A percentile compares a stretch with the other conserved stretches of the same genome.
phyloP scores from a whole-genome alignment of 2,329 filamentous ascomycete genomes.

The Biscogniauxia mediterranea region DNA sequence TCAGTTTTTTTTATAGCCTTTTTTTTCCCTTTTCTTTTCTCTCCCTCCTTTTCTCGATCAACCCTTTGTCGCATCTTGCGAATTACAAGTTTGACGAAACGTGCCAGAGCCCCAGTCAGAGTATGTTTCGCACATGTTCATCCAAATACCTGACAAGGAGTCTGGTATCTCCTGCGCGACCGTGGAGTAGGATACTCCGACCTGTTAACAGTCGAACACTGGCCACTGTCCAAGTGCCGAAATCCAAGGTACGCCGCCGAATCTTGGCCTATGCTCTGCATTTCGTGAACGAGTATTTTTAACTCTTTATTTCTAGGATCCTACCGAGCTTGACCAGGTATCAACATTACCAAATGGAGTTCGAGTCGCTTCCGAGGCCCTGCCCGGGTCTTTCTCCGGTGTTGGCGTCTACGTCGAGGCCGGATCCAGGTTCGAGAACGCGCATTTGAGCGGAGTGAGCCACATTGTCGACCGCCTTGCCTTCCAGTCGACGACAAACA shows the following conservation, averaged over 20 bases:
- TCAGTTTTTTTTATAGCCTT: conserved; percentile 2
- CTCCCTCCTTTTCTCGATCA: too few relatives aligned
- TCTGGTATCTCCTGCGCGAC: conserved; percentile 20
- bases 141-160: conserved; percentile 22
- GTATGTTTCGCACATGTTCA: conserved; percentile 29
- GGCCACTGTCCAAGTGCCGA: conserved; percentile 25
- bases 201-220: conserved; percentile 20
- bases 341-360: conserved; percentile 90
- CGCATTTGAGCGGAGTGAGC: conserved; percentile 80
- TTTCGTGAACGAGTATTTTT: conserved; percentile 3
- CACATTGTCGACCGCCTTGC: conserved; percentile 95
- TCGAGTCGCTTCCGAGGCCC: conserved; percentile 88
- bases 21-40: background rate
- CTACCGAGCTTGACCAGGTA: conserved; percentile 81
- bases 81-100: conserved; percentile 11
- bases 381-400: conserved; percentile 91
- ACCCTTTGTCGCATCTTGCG: conserved; percentile 1
- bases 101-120: conserved; percentile 7
- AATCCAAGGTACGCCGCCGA: conserved; percentile 19
- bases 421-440: conserved; percentile 90
- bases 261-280: background rate
- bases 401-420: conserved; percentile 96
- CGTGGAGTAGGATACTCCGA: conserved; percentile 15
- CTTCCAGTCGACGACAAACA: conserved; percentile 80
- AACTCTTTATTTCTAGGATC: conserved; percentile 57